A percentile compares a stretch with the other conserved stretches of the same genome.
Evolutionary conservation across 345 rosid species (phyloP).

Genomic region (Stellera chamaejasme): DNA sequence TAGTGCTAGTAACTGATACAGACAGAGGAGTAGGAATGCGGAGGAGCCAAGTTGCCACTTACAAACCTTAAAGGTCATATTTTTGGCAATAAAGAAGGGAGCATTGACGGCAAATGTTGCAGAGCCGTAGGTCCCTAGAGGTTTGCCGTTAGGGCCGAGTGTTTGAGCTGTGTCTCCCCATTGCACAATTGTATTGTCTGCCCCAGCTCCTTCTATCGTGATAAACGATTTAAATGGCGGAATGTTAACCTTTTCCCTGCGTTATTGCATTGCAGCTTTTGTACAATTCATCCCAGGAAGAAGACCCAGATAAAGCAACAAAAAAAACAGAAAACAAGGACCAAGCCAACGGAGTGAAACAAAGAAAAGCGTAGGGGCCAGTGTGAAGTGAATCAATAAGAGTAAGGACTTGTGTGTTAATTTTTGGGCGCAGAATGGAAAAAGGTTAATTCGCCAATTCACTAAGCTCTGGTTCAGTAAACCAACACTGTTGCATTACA

Average conservation of each 20-base stretch:
- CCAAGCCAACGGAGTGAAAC: not conserved
- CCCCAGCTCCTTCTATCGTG: slow-evolving; percentile 90
- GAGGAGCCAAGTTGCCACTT: not conserved
- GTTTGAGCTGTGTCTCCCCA: slow-evolving; percentile 98
- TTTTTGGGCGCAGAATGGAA: no score
- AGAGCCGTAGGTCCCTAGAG: slow-evolving; percentile 69
- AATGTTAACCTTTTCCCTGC: slow-evolving; percentile 81
- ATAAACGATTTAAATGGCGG: slow-evolving; percentile 73
- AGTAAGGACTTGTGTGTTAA: no score
- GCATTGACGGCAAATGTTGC: slow-evolving; percentile 93
- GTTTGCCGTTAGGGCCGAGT: slow-evolving; percentile 57
- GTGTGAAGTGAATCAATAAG: no score
- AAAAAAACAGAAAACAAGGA: no score
- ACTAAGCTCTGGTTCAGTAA: no score
- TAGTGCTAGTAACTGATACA: not conserved
- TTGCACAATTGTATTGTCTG: slow-evolving; percentile 73
- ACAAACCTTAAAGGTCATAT: slow-evolving; percentile 81
- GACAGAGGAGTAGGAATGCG: no score
- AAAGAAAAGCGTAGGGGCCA: not conserved
- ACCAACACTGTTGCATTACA: no score
- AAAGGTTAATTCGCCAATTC: no score
- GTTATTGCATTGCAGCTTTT: not conserved
- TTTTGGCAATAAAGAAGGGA: slow-evolving; percentile 80
- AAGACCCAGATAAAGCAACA: not conserved
- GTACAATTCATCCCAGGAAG: not conserved